Base-by-base conservation (phyloP, 441 rosid species). In the Jatropha multifida region DNA sequence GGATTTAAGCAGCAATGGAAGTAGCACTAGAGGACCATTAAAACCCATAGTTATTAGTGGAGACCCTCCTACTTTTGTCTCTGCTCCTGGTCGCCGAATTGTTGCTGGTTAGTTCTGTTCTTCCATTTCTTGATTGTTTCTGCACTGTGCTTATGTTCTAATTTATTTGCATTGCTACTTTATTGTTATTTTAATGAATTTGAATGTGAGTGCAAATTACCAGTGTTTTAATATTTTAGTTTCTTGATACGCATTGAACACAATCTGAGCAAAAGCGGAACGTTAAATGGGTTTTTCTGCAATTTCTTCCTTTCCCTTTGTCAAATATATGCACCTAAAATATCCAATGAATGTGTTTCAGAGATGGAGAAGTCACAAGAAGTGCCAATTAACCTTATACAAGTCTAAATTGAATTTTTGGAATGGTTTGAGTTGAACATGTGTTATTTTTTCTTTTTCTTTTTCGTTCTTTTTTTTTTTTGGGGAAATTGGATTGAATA, bases 31-130 rank as follows among this genome's bases (percentile, higher is more conserved):
- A 69, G 67, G 72, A 4, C 59, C 88, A 73, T 83, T 83, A 72
- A 87, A 87, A 77, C 95, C 98, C n/a, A 86, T 94, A 48, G 87
- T 88, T 63, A 77, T 86, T 63, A 85, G 70, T 69, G 98, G 98
- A 77, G 89, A 86, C 74, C 93, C 97, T 79, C 94, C 97, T 73
- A 92, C 97, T 80, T 91, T 84, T 68, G 96, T 92, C 26, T 94
- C 97, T 73, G 98, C 97, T 68, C 98, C 98, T 68, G 84, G 83
- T 78, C 97, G 97, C 66, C 97, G 98, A 69, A 90, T 94, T 27
- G 84, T 92, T 59, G 98, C 98, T 52, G 97, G 97, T 92, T 73
- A 56, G 77, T 80, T 32, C 63, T 14, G n/a, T 52, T 74, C 70
- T 49, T 74, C 46, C 14, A 11, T 46, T 63, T 44, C 37, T 44